Evolutionary conservation across 352 stramenopile species (phyloP).

Genomic region (Plasmopara muralis): DNA sequence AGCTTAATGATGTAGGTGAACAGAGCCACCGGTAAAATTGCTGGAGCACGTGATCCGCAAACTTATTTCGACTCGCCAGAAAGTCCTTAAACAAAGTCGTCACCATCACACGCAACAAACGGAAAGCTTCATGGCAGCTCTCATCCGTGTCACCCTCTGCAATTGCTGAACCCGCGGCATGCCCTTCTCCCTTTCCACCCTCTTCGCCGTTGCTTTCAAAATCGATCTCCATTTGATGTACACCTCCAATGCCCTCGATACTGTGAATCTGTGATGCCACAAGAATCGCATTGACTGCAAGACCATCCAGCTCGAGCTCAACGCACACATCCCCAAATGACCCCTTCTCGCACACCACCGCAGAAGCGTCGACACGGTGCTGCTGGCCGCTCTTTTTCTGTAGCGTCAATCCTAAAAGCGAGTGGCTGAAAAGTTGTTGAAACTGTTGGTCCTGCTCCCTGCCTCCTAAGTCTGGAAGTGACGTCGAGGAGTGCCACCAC

Average conservation of each 20-base stretch:
- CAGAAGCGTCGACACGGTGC: slow-evolving; percentile 36
- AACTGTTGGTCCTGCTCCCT: slow-evolving; percentile 86
- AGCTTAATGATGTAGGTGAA: slow-evolving; percentile 86
- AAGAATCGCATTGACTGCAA: slow-evolving; percentile 73
- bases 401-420: slow-evolving; percentile 23
- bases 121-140: slow-evolving; percentile 89
- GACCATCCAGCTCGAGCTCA: slow-evolving; percentile 62
- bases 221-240: slow-evolving; percentile 59
- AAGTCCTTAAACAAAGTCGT: slow-evolving; percentile 93
- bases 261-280: slow-evolving; percentile 64
- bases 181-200: slow-evolving; percentile 7
- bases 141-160: slow-evolving; percentile 73
- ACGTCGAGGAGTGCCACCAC: slow-evolving; percentile 91
- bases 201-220: slow-evolving; percentile 37
- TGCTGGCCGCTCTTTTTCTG: slow-evolving; percentile 8
- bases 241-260: slow-evolving; percentile 57
- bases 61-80: slow-evolving; percentile 79
- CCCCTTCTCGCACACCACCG: slow-evolving; percentile 86
- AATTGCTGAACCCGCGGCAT: slow-evolving; percentile 10
- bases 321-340: slow-evolving; percentile 85
- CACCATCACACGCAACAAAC: slow-evolving; percentile 89
- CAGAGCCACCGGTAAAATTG: slow-evolving; percentile 95
- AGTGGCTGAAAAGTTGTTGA: slow-evolving; percentile 51
- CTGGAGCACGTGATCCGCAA: slow-evolving; percentile 94
- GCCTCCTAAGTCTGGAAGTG: slow-evolving; percentile 86